Conservation (phyloP, 2,329 filamentous ascomycete genomes). For the Aspergillus jensenii region DNA sequence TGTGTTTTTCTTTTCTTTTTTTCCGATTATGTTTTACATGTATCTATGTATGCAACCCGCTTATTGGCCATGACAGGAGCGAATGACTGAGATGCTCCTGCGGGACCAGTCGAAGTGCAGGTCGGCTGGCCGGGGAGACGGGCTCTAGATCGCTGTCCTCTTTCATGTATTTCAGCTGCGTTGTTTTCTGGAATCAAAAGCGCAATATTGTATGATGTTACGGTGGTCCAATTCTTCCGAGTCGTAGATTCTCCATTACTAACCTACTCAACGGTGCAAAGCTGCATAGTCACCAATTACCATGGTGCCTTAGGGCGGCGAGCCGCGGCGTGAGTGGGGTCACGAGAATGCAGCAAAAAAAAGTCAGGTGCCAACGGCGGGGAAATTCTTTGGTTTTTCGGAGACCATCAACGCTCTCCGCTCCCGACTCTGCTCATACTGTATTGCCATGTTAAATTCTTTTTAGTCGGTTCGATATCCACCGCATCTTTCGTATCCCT, state of each 20-base stretch:
- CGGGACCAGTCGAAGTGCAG: conserved; percentile 41
- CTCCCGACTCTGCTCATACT: background rate
- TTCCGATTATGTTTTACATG: conserved; percentile 12
- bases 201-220: background rate
- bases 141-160: conserved; percentile 16
- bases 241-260: too few species aligned
- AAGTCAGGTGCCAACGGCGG: conserved; percentile 13
- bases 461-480: background rate
- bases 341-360: conserved; percentile 8
- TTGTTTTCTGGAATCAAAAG: conserved; percentile 11
- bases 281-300: background rate
- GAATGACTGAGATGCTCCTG: conserved; percentile 1
- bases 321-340: conserved; percentile 2
- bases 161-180: conserved; percentile 17
- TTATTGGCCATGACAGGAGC: conserved; percentile 9
- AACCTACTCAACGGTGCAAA: too few species aligned
- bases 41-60: conserved; percentile 22
- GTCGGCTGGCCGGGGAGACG: conserved; percentile 27
- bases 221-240: too few species aligned
- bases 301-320: conserved; percentile 5
- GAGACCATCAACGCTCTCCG: conserved; percentile 5
- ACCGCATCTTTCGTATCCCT: background rate
- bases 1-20: conserved; percentile 17
- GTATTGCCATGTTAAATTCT: background rate
- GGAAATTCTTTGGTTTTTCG: conserved; percentile 13